These are phyloP conservation scores for Ampelocalamus luodianensis DNA, from an alignment of 176 grass and related monocot species.

Conservation along the genomic window DNA sequence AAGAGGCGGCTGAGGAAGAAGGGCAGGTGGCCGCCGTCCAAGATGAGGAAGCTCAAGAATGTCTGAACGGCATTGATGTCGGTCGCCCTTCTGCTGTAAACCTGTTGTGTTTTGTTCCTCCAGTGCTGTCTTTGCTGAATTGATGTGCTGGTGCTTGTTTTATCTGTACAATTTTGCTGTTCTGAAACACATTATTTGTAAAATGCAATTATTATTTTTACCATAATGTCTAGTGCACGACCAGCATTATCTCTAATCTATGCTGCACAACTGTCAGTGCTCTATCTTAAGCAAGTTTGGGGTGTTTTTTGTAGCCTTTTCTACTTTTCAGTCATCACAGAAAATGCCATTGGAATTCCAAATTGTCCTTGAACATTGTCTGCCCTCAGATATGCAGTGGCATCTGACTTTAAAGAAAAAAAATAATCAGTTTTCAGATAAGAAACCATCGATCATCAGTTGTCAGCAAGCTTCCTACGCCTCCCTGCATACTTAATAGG, in stretches of 20 bases:
- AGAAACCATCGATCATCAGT: too few relatives aligned
- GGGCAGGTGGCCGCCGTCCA: slow-evolving; percentile 80
- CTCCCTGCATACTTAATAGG: too few relatives aligned
- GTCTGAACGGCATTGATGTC: slow-evolving; percentile 31
- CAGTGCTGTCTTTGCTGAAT: neutral
- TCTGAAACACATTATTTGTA: slow-evolving; percentile 34
- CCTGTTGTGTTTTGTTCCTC: neutral
- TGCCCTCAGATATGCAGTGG: neutral
- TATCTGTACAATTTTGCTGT: slow-evolving; percentile 35
- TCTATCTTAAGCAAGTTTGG: neutral
- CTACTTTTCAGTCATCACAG: neutral
- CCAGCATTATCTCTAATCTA: neutral
- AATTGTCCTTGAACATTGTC: neutral
- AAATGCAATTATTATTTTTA: slow-evolving; percentile 29
- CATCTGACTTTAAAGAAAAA: neutral
- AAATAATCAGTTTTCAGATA: neutral
- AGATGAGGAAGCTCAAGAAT: slow-evolving; percentile 89
- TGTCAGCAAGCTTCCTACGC: too few relatives aligned
- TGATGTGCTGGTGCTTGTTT: slow-evolving; percentile 12
- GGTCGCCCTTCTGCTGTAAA: neutral
- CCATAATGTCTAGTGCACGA: neutral
- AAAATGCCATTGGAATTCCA: slow-evolving; percentile 10
- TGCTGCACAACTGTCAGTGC: neutral
- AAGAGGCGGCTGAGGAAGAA: slow-evolving; percentile 90
- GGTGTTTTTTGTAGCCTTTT: neutral